Conservation (phyloP, 2,329 filamentous ascomycete genomes). For the Phaeophleospora eucalypticola region DNA sequence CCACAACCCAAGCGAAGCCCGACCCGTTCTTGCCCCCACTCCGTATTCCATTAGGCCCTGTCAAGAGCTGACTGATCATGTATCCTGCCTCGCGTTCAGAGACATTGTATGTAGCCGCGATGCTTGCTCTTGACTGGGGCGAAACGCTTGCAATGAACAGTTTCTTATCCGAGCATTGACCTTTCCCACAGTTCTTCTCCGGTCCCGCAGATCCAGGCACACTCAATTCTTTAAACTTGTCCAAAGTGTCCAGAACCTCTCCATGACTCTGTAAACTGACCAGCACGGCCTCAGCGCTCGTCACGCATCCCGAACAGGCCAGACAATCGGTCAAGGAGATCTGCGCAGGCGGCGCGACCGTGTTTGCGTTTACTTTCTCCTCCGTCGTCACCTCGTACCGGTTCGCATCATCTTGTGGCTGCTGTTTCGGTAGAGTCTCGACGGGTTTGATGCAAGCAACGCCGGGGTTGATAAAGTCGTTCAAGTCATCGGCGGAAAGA, state of each 20-base stretch:
- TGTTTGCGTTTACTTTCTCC: constrained; percentile 58
- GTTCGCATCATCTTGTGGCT: constrained; percentile 42
- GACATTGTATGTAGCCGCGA: constrained; percentile 78
- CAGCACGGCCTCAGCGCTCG: constrained; percentile 93
- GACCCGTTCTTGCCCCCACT: constrained; percentile 68
- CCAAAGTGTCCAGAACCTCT: constrained; percentile 80
- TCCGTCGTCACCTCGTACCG: constrained; percentile 88
- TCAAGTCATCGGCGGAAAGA: constrained; percentile 91
- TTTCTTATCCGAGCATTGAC: constrained; percentile 51
- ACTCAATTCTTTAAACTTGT: constrained; percentile 47
- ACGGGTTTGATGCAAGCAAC: constrained; percentile 98
- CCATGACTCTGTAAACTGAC: constrained; percentile 90
- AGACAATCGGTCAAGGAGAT: constrained; percentile 97
- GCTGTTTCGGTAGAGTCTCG: constrained; percentile 74
- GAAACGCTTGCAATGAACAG: constrained; percentile 90
- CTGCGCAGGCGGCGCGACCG: constrained; percentile 67
- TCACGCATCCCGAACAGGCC: constrained; percentile 95
- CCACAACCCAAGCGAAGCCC: constrained; percentile 82
- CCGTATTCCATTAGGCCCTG: constrained; percentile 64
- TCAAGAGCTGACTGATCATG: constrained; percentile 78
- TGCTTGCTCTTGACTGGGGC: constrained; percentile 81
- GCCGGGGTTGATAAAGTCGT: constrained; percentile 97
- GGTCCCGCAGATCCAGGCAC: constrained; percentile 7
- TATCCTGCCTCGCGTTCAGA: constrained; percentile 69
- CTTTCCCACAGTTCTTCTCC: constrained; percentile 7